Percentiles rank a stretch among this genome's conserved stretches.
Evolutionary conservation across 768 basidiomycete species (phyloP).

Genomic region (Mycena vitilis): DNA sequence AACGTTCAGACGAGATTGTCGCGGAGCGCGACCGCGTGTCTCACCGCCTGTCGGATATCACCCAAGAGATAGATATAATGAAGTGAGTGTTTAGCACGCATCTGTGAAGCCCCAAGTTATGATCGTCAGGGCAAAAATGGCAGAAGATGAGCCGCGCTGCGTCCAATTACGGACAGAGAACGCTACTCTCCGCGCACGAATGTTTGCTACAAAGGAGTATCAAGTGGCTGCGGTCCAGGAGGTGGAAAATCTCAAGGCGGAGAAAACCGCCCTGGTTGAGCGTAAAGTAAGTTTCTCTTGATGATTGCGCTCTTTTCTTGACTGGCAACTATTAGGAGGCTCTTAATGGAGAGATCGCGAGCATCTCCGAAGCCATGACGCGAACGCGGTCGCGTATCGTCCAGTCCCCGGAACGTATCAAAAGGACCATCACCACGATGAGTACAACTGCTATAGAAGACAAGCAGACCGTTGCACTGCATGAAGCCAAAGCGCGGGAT

Average conservation of each 20-base stretch:
- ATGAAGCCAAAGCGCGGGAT: constrained; percentile 83
- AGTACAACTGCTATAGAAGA: constrained; percentile 73
- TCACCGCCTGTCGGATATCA: constrained; percentile 60
- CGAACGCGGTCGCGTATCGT: constrained; percentile 83
- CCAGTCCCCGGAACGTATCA: constrained; percentile 91
- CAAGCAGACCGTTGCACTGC: constrained; percentile 69
- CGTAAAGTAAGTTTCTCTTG: constrained; percentile 62
- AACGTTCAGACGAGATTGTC: constrained; percentile 65
- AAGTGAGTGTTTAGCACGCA: constrained; percentile 56
- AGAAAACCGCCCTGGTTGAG: constrained; percentile 71
- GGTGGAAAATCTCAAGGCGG: constrained; percentile 77
- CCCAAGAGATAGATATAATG: constrained; percentile 63
- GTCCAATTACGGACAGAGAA: constrained; percentile 72
- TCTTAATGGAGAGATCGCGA: constrained; percentile 69
- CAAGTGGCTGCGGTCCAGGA: constrained; percentile 71
- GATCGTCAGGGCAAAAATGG: constrained; percentile 65
- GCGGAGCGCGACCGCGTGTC: constrained; percentile 71
- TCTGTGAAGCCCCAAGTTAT: constrained; percentile 3
- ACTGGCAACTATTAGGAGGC: constrained; percentile 57
- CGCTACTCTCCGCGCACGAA: constrained; percentile 66
- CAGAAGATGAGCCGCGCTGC: constrained; percentile 77
- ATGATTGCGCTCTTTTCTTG: constrained; percentile 8
- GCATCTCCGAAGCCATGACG: constrained; percentile 68
- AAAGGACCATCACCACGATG: constrained; percentile 85
- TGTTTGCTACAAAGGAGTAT: constrained; percentile 77